Base-by-base conservation (phyloP, 2,329 filamentous ascomycete genomes). In the Apiospora pterosperma region DNA sequence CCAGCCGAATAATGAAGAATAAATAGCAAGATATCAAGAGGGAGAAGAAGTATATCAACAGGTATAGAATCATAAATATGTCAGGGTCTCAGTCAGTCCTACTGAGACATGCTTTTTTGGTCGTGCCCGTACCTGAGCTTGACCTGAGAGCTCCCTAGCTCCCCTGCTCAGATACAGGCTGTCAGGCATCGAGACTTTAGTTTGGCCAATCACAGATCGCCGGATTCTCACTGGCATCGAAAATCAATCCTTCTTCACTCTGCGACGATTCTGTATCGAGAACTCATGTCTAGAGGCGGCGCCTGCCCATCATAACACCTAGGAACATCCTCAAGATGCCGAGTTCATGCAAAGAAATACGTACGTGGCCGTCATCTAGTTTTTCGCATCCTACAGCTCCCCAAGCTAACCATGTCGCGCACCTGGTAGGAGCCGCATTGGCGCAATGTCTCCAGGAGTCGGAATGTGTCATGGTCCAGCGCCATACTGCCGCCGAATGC, bases 401-500 rank as follows among this genome's bases (percentile, higher is more conserved):
- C 42, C n/a, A 21, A 38, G 28, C 60, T 62, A 42, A 59, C 59
- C 63, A 36, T 63, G 34, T 44, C 61, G 61, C 61, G 67, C 77
- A 34, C 28, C 28, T n/a, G 28, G 48, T 55, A 98, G 95, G 95
- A 80, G 90, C 91, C 68, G 96, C 96, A 23, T 88, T 99, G 74
- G 96, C 96, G 68, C 85, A 92, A 83, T 99, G 96, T 81, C 92
- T 99, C 69, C 94, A 97, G 78, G 89, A 97, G 79, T 97, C 92
- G 73, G 95, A 98, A 79, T 99, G 96, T 80, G 92, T 99, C 73
- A 93, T 98, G 89, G 85, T 97, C 65, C 85, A 97, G 67, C 93
- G 94, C 65, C 90, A 97, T 82, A 87, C 85, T 10, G 92, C 96
- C 25, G 85, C 90, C 76, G 95, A 97, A 75, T 99, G 96, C 79